Conservation (phyloP, 768 basidiomycete species). For the Lactarius quietus region DNA sequence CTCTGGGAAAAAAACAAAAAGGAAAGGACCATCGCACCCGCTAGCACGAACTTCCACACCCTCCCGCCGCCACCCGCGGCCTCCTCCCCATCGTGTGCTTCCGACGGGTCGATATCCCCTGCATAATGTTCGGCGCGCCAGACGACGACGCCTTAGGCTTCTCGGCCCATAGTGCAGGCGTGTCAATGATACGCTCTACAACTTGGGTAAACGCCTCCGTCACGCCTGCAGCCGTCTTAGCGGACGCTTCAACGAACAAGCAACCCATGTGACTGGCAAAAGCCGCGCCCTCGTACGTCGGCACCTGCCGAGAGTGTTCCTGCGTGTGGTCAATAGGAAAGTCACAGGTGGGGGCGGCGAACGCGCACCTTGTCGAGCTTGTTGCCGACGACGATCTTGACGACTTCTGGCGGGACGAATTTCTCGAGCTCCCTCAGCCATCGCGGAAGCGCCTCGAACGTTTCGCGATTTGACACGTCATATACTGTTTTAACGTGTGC, state of each 20-base stretch:
- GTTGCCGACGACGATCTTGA: conserved; percentile 93
- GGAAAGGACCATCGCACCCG: too few relatives aligned
- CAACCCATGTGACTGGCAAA: conserved; percentile 83
- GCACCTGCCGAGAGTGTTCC: conserved; percentile 90
- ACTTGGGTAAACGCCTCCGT: conserved; percentile 72
- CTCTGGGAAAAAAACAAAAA: too few relatives aligned
- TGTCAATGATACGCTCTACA: conserved; percentile 78
- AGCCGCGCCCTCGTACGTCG: conserved; percentile 67
- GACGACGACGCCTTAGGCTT: conserved; percentile 26
- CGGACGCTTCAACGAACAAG: conserved; percentile 88
- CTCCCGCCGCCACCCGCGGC: conserved; percentile 37
- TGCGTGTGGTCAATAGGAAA: conserved; percentile 29
- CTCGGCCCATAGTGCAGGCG: conserved; percentile 70
- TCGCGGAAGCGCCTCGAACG: conserved; percentile 89
- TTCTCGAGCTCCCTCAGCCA: conserved; percentile 95
- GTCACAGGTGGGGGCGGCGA: neutral
- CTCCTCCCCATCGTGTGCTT: conserved; percentile 24
- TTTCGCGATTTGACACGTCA: conserved; percentile 89
- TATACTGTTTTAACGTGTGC: conserved; percentile 76
- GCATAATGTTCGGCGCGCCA: conserved; percentile 34
- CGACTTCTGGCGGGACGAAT: conserved; percentile 80
- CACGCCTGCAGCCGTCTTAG: conserved; percentile 87
- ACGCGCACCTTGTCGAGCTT: conserved; percentile 86
- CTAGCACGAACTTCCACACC: too few relatives aligned
- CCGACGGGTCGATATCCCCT: conserved; percentile 40